These are phyloP conservation scores for Erodium texanum DNA, from an alignment of 441 rosid genomes.

Conservation along the genomic window DNA sequence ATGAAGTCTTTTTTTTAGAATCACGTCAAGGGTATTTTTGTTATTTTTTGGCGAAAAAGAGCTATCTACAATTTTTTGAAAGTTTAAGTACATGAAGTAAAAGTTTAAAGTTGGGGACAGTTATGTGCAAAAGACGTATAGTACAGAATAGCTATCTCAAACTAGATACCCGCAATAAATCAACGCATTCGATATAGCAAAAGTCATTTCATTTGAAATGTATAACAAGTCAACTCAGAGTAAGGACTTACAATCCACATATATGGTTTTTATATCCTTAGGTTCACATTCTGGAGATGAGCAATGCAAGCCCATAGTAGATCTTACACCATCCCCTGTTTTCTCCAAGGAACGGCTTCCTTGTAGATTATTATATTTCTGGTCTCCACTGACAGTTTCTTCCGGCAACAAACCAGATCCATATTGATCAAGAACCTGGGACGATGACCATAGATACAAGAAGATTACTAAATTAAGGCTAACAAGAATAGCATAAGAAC, in stretches of 20 bases:
- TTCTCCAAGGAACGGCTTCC: slow-evolving; percentile 37
- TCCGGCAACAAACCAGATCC: slow-evolving; percentile 37
- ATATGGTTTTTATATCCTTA: slow-evolving; percentile 87
- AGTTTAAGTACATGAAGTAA: too few relatives aligned
- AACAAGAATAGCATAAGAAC: slow-evolving; percentile 8
- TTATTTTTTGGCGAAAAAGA: too few relatives aligned
- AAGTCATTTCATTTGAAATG: background rate
- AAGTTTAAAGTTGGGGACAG: too few relatives aligned
- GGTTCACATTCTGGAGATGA: slow-evolving; percentile 58
- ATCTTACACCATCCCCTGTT: slow-evolving; percentile 33
- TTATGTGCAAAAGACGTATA: too few relatives aligned
- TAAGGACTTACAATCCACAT: slow-evolving; percentile 74
- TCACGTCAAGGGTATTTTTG: too few relatives aligned
- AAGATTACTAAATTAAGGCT: background rate
- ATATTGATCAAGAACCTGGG: slow-evolving; percentile 67
- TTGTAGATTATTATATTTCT: slow-evolving; percentile 29
- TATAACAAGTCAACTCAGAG: slow-evolving; percentile 4
- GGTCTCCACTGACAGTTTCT: slow-evolving; percentile 31
- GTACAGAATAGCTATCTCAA: too few relatives aligned
- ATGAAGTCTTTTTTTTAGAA: too few relatives aligned
- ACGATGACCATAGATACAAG: background rate
- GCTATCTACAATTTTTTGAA: too few relatives aligned
- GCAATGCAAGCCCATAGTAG: slow-evolving; percentile 26
- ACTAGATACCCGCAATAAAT: background rate
- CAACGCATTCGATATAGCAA: too few relatives aligned